These are phyloP conservation scores for Gonium pectorale DNA, from an alignment of 139 green algal genomes.

Conservation along the genomic window DNA sequence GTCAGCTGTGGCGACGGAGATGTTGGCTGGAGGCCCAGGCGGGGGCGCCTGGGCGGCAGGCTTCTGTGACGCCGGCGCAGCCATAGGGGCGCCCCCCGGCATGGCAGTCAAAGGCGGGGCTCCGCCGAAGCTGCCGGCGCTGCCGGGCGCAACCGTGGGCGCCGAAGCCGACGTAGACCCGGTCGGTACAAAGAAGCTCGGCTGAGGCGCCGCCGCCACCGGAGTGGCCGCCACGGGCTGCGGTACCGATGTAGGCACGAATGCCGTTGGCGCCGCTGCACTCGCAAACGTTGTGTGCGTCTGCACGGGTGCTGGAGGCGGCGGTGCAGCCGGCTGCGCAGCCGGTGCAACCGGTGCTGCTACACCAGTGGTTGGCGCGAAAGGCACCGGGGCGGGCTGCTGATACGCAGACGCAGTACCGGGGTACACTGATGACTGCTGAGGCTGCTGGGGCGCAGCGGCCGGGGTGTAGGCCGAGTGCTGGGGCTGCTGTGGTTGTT, in stretches of 20 bases:
- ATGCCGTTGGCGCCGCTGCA: background rate
- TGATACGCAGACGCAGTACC: conserved; percentile 1
- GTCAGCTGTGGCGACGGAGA: conserved; percentile 78
- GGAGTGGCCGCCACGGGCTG: background rate
- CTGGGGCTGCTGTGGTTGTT: conserved; percentile 25
- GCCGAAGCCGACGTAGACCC: background rate
- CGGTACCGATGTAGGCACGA: background rate
- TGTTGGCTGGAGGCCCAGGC: conserved; percentile 80
- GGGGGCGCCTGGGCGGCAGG: conserved; percentile 65
- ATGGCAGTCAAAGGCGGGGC: background rate
- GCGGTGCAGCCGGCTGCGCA: conserved; percentile 1
- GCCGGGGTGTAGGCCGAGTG: background rate
- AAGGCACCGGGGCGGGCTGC: too few relatives aligned
- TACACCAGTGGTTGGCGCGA: too few relatives aligned
- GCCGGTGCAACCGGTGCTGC: too few relatives aligned
- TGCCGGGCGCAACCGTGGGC: background rate
- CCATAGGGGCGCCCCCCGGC: background rate
- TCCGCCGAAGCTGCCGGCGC: conserved; percentile 10
- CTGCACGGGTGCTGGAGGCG: background rate
- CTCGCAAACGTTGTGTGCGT: background rate
- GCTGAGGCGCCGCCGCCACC: conserved; percentile 16
- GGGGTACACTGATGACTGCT: background rate
- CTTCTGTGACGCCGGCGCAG: conserved; percentile 24
- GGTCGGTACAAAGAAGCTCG: conserved; percentile 40
- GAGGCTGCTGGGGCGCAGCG: background rate